phyloP scores from a whole-genome alignment of 108 stramenopile genomes.

The Conticribra guillardii region DNA sequence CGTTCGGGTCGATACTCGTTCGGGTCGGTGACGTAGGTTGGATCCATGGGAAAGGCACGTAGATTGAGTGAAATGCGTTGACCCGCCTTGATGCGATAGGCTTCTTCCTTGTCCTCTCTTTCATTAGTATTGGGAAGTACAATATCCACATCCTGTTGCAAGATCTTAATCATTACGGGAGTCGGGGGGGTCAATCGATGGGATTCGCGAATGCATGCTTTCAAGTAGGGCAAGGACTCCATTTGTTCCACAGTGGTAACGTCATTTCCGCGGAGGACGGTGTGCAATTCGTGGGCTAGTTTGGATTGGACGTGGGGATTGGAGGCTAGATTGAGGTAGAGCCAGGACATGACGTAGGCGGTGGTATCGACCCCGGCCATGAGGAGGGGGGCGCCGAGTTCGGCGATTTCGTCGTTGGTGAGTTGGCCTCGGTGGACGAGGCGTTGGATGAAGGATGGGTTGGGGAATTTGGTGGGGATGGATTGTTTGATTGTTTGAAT shows the following conservation, averaged over 20 bases:
- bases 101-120: neutral
- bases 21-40: conserved; percentile 23
- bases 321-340: conserved; percentile 38
- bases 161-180: conserved; percentile 1
- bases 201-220: conserved; percentile 45
- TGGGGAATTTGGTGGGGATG: conserved; percentile 18
- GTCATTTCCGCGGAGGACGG: conserved; percentile 35
- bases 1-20: conserved; percentile 25
- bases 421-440: conserved; percentile 21
- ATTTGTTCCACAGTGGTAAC: conserved; percentile 36
- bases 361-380: conserved; percentile 47
- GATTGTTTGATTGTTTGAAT: conserved; percentile 6
- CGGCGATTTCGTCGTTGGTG: conserved; percentile 29
- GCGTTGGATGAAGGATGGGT: conserved; percentile 23
- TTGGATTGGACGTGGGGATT: conserved; percentile 38
- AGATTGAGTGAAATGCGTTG: conserved; percentile 17
- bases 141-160: conserved; percentile 32
- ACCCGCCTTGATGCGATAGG: conserved; percentile 18
- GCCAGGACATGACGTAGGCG: conserved; percentile 38
- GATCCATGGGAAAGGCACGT: conserved; percentile 34
- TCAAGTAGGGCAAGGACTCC: conserved; percentile 28
- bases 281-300: conserved; percentile 32
- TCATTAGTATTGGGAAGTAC: conserved; percentile 4
- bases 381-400: conserved; percentile 22
- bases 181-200: conserved; percentile 31